Evolutionary conservation across 73 alveolate species (phyloP), one percentile per base, ranked within the genome.

Genomic region (Tetrahymena elliotti): DNA sequence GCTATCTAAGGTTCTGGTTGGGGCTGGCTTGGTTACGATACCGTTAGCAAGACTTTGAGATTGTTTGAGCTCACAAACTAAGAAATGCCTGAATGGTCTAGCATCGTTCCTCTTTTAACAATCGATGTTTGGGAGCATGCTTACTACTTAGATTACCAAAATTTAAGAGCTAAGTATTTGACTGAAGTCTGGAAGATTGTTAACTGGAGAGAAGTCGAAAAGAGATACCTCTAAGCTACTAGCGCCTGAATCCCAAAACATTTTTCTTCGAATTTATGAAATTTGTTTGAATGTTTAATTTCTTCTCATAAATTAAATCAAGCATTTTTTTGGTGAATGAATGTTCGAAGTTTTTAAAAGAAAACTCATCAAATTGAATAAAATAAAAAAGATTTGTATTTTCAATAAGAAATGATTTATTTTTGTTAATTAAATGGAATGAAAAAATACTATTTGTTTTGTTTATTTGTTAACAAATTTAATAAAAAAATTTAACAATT

Each of bases 101-200:
- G 96, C 83, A 93, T 97, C 40, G 98, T 96, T 54, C 99, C 99
- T 22, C 97, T 98, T 41, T 94, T 98, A 93, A 97, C 95, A 27
- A 95, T 97, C 38, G 99, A 98, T 94, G 97, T 97, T 34, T 98
- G 99, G 99, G 99, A 98, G 93, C 99, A 98, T 94, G 98, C 99
- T 35, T 98, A 97, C 96, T 97, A 98, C 95, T 88, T 97, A 82
- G 98, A 98, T 94, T 96, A 98, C 95, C 88, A 96, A 95, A 95
- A 97, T 96, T 98, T 93, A 18, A 97, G 97, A 95, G 97, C 98
- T 38, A 95, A 97, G 92, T 98, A 95, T 95, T 96, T 97, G 39
- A 96, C 97, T 84, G 97, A 97, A 37, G 94, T 97, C 82, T 98
- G 99, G 99, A 93, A 97, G 93, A 96, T 98, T 27, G 98, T 98